These are phyloP conservation scores for Lodderomyces oxycetoniae DNA, from an alignment of 1,139 yeast species.

Conservation along the genomic window DNA sequence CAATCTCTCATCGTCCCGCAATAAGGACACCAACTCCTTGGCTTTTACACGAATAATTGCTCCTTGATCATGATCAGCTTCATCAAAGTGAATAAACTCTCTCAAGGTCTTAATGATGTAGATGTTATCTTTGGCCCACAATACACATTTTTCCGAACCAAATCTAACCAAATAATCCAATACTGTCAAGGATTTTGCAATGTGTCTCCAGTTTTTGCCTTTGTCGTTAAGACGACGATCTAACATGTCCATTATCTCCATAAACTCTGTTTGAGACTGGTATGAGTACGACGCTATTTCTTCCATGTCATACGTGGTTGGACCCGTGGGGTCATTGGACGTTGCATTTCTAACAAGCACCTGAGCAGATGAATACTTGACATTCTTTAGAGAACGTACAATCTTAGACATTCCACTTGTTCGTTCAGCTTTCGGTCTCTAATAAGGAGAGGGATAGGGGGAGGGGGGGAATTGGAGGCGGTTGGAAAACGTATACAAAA, in stretches of 20 bases:
- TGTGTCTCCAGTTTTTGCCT: slow-evolving; percentile 98
- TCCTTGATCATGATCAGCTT: slow-evolving; percentile 80
- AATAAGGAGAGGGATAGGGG: no score
- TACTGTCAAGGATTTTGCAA: slow-evolving; percentile 84
- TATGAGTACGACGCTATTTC: slow-evolving; percentile 76
- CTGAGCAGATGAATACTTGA: slow-evolving; percentile 84
- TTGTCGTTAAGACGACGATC: slow-evolving; percentile 92
- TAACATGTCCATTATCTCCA: slow-evolving; percentile 93
- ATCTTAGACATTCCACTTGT: slow-evolving; percentile 59
- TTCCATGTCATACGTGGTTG: slow-evolving; percentile 77
- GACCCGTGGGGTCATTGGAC: slow-evolving; percentile 83
- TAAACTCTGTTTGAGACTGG: slow-evolving; percentile 66
- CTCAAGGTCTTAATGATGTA: slow-evolving; percentile 87
- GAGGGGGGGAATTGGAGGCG: no score
- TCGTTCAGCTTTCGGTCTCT: no score
- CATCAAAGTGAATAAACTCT: slow-evolving; percentile 85
- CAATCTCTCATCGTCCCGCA: slow-evolving; percentile 81
- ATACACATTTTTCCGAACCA: slow-evolving; percentile 88
- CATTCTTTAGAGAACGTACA: slow-evolving; percentile 85
- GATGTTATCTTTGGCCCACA: slow-evolving; percentile 90
- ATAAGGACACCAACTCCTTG: slow-evolving; percentile 73
- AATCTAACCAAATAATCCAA: slow-evolving; percentile 81
- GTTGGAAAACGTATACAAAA: no score
- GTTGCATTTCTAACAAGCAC: slow-evolving; percentile 91
- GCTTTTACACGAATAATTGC: slow-evolving; percentile 88